Evolutionary conservation across 2,329 filamentous ascomycete genomes (phyloP), one percentile per base, ranked within the genome.

Genomic region (Aureobasidium sp.): DNA sequence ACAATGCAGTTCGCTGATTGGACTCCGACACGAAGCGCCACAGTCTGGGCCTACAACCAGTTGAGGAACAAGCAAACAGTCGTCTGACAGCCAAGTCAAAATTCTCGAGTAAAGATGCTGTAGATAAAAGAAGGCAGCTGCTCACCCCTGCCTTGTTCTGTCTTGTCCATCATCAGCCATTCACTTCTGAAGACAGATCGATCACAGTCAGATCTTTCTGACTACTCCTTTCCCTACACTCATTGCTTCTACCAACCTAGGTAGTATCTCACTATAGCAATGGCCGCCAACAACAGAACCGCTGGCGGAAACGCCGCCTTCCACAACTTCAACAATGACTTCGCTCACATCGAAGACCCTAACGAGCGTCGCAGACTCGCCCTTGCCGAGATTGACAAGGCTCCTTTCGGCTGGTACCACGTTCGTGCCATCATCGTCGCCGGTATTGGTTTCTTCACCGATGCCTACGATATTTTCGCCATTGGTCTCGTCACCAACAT

Each of bases 381-480:
- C 46, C 86, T 94, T 59, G 88, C 88, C 41, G 87, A 92, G 75
- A 87, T 93, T 68, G 89, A 93, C 78, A 87, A 87, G 77, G 89
- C 88, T 10, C 86, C 86, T 3, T 92, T 93, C 65, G 87, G 89
- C 70, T 93, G 89, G 89, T 90, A 92, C 72, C 90, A 94, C 71
- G 84, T 92, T 63, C 84, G 89, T 44, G 87, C 89, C 63, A 83
- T 89, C 60, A 77, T 89, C 9, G 89, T 93, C 27, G 89, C 89
- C 34, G 90, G 90, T 69, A 87, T 93, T 65, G 90, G 90, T 68
- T 94, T 95, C 84, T 94, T 94, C 76, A 93, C 90, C 17, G 90
- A 93, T 72, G 88, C 88, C 13, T 93, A 92, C 75, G 72, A 74
- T 63, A 90, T 92, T 77, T 94, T 94, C 74, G 86, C 87, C 70